phyloP scores from a whole-genome alignment of 306 rosid species.

The Cyamopsis tetragonoloba region DNA sequence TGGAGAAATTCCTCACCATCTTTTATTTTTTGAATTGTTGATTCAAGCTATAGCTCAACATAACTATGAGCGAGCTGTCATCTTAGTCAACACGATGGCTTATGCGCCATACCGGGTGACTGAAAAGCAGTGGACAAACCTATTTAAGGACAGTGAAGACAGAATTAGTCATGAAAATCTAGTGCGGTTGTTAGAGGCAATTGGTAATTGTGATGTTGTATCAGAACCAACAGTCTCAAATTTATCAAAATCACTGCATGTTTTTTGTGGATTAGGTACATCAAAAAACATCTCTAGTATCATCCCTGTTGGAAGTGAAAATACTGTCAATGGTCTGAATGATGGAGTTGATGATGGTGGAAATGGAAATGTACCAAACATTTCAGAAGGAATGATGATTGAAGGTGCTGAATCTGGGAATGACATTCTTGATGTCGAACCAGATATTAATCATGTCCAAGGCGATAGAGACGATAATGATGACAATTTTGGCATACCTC shows the following conservation, averaged over 20 bases:
- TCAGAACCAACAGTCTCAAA: slow-evolving; percentile 70
- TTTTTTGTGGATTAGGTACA: slow-evolving; percentile 39
- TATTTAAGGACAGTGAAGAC: slow-evolving; percentile 50
- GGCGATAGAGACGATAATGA: slow-evolving; percentile 20
- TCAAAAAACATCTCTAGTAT: slow-evolving; percentile 33
- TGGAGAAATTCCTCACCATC: slow-evolving; percentile 63
- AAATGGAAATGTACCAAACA: slow-evolving; percentile 14
- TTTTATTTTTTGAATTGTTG: slow-evolving; percentile 62
- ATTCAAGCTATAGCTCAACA: slow-evolving; percentile 53
- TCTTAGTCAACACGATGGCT: slow-evolving; percentile 61
- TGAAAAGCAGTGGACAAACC: slow-evolving; percentile 68
- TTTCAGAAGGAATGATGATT: slow-evolving; percentile 15
- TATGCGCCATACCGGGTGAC: slow-evolving; percentile 76
- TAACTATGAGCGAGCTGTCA: slow-evolving; percentile 56
- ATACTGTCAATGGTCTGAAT: slow-evolving; percentile 11
- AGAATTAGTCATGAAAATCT: slow-evolving; percentile 45
- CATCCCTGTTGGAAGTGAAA: slow-evolving; percentile 24
- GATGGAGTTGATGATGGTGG: slow-evolving; percentile 25
- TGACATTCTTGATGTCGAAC: slow-evolving; percentile 24
- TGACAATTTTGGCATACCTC: slow-evolving; percentile 22
- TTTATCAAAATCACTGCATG: slow-evolving; percentile 55
- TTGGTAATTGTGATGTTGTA: slow-evolving; percentile 42
- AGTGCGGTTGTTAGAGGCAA: slow-evolving; percentile 44
- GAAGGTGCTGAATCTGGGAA: slow-evolving; percentile 27
- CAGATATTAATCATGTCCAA: slow-evolving; percentile 13